These are phyloP conservation scores for Astragalus membranaceus DNA, from an alignment of 306 rosid genomes.

Conservation along the genomic window DNA sequence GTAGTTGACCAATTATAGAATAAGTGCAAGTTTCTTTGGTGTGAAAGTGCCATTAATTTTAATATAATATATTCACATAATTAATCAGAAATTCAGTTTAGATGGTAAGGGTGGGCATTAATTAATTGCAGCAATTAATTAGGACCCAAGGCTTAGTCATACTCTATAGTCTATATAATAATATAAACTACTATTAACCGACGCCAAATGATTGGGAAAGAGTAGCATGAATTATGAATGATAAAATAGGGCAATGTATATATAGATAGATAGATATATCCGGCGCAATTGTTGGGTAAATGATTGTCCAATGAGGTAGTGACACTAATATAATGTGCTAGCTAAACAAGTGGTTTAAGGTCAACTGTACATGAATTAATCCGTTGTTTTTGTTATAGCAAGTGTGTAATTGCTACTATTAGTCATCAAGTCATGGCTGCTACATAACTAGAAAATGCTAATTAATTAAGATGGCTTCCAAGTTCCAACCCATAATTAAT, in stretches of 20 bases:
- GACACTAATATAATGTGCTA: conserved; percentile 15
- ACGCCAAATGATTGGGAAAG: conserved; percentile 42
- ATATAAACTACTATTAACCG: conserved; percentile 10
- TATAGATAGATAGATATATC: neutral
- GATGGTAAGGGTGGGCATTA: neutral
- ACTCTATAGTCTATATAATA: neutral
- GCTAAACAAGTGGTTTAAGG: conserved; percentile 38
- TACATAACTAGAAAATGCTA: neutral
- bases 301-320: conserved; percentile 33
- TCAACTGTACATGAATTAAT: conserved; percentile 50
- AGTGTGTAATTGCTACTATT: neutral
- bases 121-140: neutral
- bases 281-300: conserved; percentile 55
- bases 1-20: conserved; percentile 1
- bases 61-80: neutral
- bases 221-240: conserved; percentile 10
- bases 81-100: neutral
- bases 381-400: conserved; percentile 23
- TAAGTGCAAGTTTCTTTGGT: neutral
- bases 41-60: neutral
- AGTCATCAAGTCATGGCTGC: conserved; percentile 7
- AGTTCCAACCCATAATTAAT: neutral
- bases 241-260: conserved; percentile 27
- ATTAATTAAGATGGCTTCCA: conserved; percentile 20
- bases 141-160: neutral